These are phyloP conservation scores for Phytopythium chamaehyphon DNA, from an alignment of 352 stramenopile species.

Conservation along the genomic window DNA sequence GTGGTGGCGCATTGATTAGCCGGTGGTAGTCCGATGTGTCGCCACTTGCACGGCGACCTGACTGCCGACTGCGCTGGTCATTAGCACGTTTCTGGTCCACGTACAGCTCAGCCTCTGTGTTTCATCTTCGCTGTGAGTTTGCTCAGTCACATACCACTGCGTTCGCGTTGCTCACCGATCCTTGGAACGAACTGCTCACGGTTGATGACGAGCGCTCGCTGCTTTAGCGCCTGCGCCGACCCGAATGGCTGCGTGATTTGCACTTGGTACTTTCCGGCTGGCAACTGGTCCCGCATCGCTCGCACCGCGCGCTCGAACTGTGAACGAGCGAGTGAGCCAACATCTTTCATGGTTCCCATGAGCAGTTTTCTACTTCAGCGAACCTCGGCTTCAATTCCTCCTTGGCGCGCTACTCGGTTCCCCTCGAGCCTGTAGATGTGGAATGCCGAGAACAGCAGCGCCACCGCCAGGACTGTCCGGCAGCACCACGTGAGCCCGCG, in stretches of 20 bases:
- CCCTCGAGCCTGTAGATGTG: conserved; percentile 53
- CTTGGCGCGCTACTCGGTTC: conserved; percentile 21
- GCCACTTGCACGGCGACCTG: not conserved
- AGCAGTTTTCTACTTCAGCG: not conserved
- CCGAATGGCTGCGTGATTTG: conserved; percentile 23
- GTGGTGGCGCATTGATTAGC: not conserved
- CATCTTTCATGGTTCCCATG: too few relatives aligned
- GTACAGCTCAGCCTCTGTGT: conserved; percentile 44
- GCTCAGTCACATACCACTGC: too few relatives aligned
- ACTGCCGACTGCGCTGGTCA: conserved; percentile 17
- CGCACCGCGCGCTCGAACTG: conserved; percentile 52
- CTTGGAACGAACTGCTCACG: conserved; percentile 37
- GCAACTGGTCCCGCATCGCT: conserved; percentile 37
- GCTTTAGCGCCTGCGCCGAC: conserved; percentile 2
- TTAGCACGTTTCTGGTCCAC: conserved; percentile 33
- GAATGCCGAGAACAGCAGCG: conserved; percentile 53
- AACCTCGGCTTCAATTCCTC: conserved; percentile 38
- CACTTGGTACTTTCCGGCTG: conserved; percentile 44
- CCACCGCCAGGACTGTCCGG: conserved; percentile 50
- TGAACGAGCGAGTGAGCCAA: too few relatives aligned
- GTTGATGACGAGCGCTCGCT: conserved; percentile 55
- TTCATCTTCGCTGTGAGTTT: not conserved
- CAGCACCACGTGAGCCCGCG: too few relatives aligned
- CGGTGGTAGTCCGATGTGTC: too few relatives aligned
- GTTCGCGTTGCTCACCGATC: conserved; percentile 31